These are phyloP conservation scores for Solanum dulcamara DNA, from an alignment of 257 asterid species.

Conservation along the genomic window DNA sequence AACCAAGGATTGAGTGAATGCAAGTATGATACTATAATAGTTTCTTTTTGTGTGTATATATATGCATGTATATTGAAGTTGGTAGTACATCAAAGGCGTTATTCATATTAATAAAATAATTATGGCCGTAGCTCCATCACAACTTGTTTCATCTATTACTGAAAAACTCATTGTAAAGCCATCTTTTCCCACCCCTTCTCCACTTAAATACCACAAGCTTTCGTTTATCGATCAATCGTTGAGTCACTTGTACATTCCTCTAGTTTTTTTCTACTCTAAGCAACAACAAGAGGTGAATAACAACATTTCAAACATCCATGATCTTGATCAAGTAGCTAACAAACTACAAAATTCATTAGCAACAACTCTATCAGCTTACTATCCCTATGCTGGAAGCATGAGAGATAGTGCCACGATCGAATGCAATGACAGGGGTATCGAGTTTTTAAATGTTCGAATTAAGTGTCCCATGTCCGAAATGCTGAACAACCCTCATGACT, in stretches of 20 bases:
- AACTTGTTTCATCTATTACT: not conserved
- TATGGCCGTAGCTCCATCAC: not conserved
- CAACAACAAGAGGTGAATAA: not conserved
- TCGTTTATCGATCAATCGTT: not conserved
- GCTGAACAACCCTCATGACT: not conserved
- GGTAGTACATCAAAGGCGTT: not conserved
- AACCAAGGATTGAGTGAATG: not conserved
- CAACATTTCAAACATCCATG: not conserved
- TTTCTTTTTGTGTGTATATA: not conserved
- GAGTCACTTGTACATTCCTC: not conserved
- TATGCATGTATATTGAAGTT: not conserved
- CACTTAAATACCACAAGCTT: not conserved
- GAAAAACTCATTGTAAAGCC: not conserved
- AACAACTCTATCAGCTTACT: not conserved
- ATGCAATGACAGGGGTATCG: not conserved
- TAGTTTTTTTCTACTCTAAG: not conserved
- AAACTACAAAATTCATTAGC: not conserved
- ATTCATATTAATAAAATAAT: not conserved
- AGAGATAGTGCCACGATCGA: not conserved
- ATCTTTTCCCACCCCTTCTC: not conserved
- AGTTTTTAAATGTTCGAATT: not conserved
- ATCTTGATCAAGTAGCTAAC: not conserved
- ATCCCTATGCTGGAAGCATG: not conserved
- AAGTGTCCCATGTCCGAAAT: not conserved
- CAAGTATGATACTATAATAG: not conserved